Evolutionary conservation across 805 yeast species (phyloP).

Genomic region (Alloascoidea africana): DNA sequence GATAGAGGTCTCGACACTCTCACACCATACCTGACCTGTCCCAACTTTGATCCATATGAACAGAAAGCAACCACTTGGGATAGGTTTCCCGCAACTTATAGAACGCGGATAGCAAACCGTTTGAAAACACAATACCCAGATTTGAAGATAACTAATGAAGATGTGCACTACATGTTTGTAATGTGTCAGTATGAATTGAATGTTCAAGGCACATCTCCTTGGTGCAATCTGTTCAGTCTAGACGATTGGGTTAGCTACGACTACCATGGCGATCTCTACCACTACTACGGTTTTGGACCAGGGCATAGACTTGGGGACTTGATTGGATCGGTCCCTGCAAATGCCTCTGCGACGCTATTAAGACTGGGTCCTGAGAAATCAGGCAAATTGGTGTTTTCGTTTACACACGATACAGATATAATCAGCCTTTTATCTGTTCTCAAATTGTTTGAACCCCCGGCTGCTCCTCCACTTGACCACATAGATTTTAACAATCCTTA

Average conservation of each 20-base stretch:
- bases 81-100: neutral
- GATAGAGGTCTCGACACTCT: conserved; percentile 13
- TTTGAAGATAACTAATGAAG: conserved; percentile 21
- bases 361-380: conserved; percentile 20
- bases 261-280: conserved; percentile 10
- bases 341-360: conserved; percentile 32
- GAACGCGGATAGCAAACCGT: conserved; percentile 9
- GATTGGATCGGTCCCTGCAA: conserved; percentile 30
- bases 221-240: conserved; percentile 16
- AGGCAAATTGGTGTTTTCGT: conserved; percentile 25
- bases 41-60: neutral
- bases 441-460: conserved; percentile 15
- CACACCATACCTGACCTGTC: conserved; percentile 7
- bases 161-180: conserved; percentile 24
- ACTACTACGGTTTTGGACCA: conserved; percentile 17
- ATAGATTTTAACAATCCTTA: conserved; percentile 32
- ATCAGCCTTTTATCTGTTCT: conserved; percentile 32
- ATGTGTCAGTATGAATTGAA: conserved; percentile 37
- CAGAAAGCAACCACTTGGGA: neutral
- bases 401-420: conserved; percentile 45
- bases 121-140: conserved; percentile 15
- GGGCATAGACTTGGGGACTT: conserved; percentile 11
- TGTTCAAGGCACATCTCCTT: conserved; percentile 29
- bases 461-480: conserved; percentile 24
- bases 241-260: conserved; percentile 15